Evolutionary conservation across 306 rosid species (phyloP).

Genomic region (Ceratonia siliqua): DNA sequence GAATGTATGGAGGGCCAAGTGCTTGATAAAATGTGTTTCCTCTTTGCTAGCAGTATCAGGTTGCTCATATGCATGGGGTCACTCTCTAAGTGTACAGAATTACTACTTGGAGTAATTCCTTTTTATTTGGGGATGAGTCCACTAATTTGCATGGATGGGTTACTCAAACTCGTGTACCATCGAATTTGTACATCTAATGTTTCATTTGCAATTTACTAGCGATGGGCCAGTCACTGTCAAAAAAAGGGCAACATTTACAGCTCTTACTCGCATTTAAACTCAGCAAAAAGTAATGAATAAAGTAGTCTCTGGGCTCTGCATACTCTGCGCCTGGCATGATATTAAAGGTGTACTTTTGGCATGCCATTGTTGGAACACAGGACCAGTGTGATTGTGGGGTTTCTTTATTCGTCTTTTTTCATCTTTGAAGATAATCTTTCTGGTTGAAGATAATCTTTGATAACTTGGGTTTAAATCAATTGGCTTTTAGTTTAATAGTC

Average conservation of each 20-base stretch:
- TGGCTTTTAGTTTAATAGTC: constrained; percentile 44
- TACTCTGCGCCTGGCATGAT: constrained; percentile 37
- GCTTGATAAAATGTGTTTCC: constrained; percentile 29
- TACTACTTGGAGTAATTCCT: constrained; percentile 2
- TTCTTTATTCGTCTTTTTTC: constrained; percentile 2
- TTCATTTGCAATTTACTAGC: constrained; percentile 7
- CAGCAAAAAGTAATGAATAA: constrained; percentile 44
- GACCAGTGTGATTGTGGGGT: constrained; percentile 44
- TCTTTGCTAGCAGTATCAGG: constrained; percentile 33
- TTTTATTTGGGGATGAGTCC: constrained; percentile 7
- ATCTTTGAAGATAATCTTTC: constrained; percentile 33
- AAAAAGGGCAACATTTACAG: constrained; percentile 30
- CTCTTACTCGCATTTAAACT: constrained; percentile 19
- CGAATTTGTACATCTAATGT: constrained; percentile 8
- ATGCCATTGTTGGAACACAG: constrained; percentile 48
- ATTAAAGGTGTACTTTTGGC: constrained; percentile 43
- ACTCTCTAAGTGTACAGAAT: neutral
- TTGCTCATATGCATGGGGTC: constrained; percentile 28
- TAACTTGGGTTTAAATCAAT: constrained; percentile 44
- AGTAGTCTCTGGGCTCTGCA: constrained; percentile 39
- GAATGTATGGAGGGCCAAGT: constrained; percentile 35
- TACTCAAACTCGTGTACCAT: constrained; percentile 22
- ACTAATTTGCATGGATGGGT: constrained; percentile 17
- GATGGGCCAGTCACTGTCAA: neutral
- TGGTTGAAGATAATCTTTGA: constrained; percentile 31